phyloP scores from a whole-genome alignment of 2,329 filamentous ascomycete genomes.

The Dendryphion nanum region DNA sequence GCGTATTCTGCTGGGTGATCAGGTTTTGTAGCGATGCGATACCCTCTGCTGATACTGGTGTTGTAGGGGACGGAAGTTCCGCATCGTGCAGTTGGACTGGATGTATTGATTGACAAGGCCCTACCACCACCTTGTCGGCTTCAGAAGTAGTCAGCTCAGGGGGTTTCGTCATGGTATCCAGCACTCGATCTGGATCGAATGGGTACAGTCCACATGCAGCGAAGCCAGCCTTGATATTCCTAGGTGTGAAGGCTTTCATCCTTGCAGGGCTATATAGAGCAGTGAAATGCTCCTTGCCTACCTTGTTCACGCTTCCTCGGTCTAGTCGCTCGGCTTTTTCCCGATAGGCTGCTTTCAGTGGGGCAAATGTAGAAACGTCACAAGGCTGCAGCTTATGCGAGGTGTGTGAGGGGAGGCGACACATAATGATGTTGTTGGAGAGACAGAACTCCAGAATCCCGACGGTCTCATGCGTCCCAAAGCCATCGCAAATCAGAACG shows the following conservation, averaged over 20 bases:
- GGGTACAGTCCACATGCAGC: conserved; percentile 17
- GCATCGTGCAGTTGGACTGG: conserved; percentile 1
- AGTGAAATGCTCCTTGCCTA: conserved; percentile 22
- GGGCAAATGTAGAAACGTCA: background rate
- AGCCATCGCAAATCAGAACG: conserved; percentile 33
- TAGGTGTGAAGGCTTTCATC: conserved; percentile 13
- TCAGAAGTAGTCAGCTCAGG: conserved; percentile 1
- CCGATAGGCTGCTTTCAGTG: background rate
- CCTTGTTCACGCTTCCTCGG: conserved; percentile 12
- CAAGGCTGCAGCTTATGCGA: conserved; percentile 2
- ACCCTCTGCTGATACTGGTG: background rate
- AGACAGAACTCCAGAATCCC: conserved; percentile 2
- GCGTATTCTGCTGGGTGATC: conserved; percentile 5
- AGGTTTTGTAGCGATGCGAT: background rate
- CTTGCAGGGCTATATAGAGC: conserved; percentile 3
- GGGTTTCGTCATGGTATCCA: conserved; percentile 17
- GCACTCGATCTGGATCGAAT: conserved; percentile 24
- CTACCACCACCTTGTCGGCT: no score
- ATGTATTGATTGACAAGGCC: background rate
- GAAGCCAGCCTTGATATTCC: conserved; percentile 26
- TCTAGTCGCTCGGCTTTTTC: conserved; percentile 13
- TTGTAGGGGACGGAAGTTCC: background rate
- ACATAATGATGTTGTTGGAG: conserved; percentile 1
- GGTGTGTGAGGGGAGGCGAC: conserved; percentile 1
- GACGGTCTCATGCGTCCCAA: conserved; percentile 1